Conservation (phyloP, 2,329 filamentous ascomycete species). For the Diaporthe capsici region DNA sequence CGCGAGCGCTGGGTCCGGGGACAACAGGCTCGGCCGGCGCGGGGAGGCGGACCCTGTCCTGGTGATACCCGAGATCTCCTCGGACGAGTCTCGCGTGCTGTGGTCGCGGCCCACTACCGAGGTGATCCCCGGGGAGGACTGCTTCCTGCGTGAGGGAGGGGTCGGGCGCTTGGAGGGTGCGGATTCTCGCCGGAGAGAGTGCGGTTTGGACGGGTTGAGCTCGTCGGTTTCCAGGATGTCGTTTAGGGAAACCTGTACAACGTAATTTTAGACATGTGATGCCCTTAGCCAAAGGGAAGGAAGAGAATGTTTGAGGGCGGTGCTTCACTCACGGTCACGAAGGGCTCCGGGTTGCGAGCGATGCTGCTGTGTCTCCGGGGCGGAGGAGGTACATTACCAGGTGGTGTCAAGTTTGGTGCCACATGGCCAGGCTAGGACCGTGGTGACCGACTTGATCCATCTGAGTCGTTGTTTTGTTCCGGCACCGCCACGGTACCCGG, state of each 20-base stretch:
- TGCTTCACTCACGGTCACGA: slow-evolving; percentile 17
- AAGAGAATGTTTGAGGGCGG: too few relatives aligned
- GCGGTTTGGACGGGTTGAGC: neutral
- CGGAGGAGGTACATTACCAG: neutral
- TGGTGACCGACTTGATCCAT: neutral
- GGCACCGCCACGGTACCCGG: neutral
- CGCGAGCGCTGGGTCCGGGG: neutral
- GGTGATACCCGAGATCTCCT: neutral
- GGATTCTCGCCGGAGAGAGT: neutral
- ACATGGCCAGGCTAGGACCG: neutral
- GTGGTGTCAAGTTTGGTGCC: neutral
- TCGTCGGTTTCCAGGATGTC: neutral
- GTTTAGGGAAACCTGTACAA: neutral
- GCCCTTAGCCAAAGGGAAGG: too few relatives aligned
- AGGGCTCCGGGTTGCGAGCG: neutral
- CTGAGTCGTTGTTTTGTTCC: neutral
- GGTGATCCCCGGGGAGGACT: neutral
- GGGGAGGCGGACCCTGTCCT: slow-evolving; percentile 1
- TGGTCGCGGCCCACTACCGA: neutral
- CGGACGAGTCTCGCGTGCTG: neutral
- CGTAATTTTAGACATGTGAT: neutral
- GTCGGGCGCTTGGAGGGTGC: neutral
- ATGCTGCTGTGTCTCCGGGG: neutral
- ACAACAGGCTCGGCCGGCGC: slow-evolving; percentile 7
- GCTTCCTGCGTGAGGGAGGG: neutral